Evolutionary conservation across 2,329 filamentous ascomycete species (phyloP).

Genomic region (Trichoderma cornu-damae): DNA sequence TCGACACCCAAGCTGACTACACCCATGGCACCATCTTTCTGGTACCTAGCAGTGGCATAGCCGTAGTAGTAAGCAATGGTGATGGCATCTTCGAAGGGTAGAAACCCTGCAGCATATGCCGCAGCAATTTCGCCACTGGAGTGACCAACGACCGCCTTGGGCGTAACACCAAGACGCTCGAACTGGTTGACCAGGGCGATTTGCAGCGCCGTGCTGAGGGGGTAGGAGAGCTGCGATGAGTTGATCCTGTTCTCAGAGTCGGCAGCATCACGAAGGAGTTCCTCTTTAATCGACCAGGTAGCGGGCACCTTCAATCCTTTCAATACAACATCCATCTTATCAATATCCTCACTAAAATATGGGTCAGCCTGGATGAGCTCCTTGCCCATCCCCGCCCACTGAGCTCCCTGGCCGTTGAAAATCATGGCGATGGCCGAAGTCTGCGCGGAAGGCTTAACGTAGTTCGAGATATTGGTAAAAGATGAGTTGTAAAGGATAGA

Average conservation of each 20-base stretch:
- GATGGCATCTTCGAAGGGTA: slow-evolving; percentile 21
- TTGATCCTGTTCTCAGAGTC: slow-evolving; percentile 24
- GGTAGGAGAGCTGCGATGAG: slow-evolving; percentile 42
- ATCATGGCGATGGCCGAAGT: slow-evolving; percentile 28
- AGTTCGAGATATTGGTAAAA: not conserved
- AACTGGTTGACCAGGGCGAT: slow-evolving; percentile 41
- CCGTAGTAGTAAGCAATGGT: slow-evolving; percentile 23
- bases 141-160: slow-evolving; percentile 23
- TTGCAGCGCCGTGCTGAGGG: slow-evolving; percentile 51
- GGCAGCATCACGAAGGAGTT: slow-evolving; percentile 4
- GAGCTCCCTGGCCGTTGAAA: slow-evolving; percentile 42
- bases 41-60: not conserved
- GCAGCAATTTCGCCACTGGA: slow-evolving; percentile 27
- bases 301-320: slow-evolving; percentile 24
- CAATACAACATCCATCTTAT: slow-evolving; percentile 15
- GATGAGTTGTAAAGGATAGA: slow-evolving; percentile 19
- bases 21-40: slow-evolving; percentile 30
- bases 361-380: slow-evolving; percentile 26
- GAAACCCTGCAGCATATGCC: slow-evolving; percentile 22
- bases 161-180: slow-evolving; percentile 25
- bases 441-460: not conserved
- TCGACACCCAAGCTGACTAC: slow-evolving; percentile 28
- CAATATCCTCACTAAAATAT: slow-evolving; percentile 23
- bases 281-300: slow-evolving; percentile 25
- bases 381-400: slow-evolving; percentile 40